These are phyloP conservation scores for Pistacia integerrima DNA, from an alignment of 345 rosid species.

Conservation along the genomic window DNA sequence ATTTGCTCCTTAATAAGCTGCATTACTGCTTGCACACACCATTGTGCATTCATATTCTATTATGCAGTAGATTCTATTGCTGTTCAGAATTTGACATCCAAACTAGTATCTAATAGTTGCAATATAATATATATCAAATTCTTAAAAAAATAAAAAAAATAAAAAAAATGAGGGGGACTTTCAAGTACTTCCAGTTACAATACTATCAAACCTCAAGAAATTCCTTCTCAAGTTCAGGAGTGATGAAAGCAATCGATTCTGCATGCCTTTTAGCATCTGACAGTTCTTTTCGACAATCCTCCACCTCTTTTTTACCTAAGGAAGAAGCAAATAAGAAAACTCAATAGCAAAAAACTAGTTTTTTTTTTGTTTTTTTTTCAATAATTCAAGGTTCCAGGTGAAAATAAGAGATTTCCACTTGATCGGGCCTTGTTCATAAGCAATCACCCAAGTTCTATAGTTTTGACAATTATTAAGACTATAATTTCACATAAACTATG, in stretches of 20 bases:
- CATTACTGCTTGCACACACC: neutral
- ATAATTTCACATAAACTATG: no score
- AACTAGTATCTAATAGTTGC: neutral
- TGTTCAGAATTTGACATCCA: neutral
- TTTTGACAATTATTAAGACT: no score
- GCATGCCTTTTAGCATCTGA: constrained; percentile 76
- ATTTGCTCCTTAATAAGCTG: neutral
- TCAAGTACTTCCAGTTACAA: neutral
- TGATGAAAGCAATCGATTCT: constrained; percentile 72
- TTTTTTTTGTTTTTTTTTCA: neutral
- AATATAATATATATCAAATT: neutral
- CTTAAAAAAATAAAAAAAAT: neutral
- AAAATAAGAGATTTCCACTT: neutral
- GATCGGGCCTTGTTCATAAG: no score
- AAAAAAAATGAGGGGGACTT: no score
- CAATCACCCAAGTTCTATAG: no score
- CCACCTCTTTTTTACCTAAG: constrained; percentile 68
- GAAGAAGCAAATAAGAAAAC: constrained; percentile 16
- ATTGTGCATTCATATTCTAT: neutral
- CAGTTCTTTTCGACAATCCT: constrained; percentile 48
- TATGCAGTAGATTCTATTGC: neutral
- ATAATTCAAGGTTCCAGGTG: neutral
- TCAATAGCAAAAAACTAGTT: constrained; percentile 1
- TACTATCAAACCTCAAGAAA: constrained; percentile 65
- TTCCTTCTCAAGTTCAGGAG: constrained; percentile 74